phyloP scores from a whole-genome alignment of 2,329 filamentous ascomycete species.

The Juglanconis oblonga region DNA sequence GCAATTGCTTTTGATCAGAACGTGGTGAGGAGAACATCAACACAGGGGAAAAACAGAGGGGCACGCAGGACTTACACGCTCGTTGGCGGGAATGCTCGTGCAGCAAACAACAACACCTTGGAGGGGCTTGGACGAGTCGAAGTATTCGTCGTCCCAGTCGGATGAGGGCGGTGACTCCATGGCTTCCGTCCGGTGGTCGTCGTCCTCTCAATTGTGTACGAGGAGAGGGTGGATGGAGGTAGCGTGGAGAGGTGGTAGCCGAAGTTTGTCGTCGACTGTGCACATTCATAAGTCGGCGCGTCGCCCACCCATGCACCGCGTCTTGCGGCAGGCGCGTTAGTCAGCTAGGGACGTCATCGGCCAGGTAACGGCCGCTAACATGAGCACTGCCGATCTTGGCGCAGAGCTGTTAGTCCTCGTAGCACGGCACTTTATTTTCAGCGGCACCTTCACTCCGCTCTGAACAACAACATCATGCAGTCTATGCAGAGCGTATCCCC shows the following conservation, averaged over 20 bases:
- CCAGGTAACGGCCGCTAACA: background rate
- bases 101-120: conserved; percentile 78
- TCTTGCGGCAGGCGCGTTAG: background rate
- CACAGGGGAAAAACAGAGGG: background rate
- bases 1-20: conserved; percentile 1
- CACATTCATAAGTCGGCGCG: background rate
- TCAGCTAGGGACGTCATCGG: too few species aligned
- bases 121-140: conserved; percentile 63
- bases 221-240: background rate
- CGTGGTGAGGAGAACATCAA: conserved; percentile 4
- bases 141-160: conserved; percentile 25
- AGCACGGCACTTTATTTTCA: too few species aligned
- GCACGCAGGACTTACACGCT: conserved; percentile 57
- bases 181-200: background rate
- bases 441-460: background rate
- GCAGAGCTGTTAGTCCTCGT: background rate
- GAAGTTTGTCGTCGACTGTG: background rate
- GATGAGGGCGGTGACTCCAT: conserved; percentile 26
- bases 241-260: background rate
- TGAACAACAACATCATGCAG: too few species aligned
- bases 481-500: too few species aligned
- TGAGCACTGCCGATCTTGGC: background rate
- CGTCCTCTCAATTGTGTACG: background rate
- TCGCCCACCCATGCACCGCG: background rate
- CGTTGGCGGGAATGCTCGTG: conserved; percentile 77